Base-by-base conservation (phyloP, 2,329 filamentous ascomycete genomes). In the Arthrobotrys sphaeroides region DNA sequence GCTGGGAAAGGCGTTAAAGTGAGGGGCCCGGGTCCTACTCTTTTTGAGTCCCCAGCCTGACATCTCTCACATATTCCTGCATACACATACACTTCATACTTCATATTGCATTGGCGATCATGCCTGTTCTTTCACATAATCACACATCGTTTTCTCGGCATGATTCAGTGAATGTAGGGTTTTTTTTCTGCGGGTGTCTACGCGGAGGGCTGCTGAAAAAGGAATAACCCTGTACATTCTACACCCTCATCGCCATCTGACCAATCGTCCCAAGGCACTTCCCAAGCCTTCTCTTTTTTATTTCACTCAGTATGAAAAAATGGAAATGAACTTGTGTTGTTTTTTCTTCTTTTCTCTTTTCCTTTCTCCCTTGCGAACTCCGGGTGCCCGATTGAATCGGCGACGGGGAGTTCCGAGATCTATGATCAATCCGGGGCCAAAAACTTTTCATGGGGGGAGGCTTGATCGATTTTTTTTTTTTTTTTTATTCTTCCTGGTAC, bases 401-500 rank as follows among this genome's bases (percentile, higher is more conserved):
- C 53, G 61, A 67, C 70, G 70, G 70, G 62, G 70, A 62, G 53
- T 40, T 67, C 70, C 70, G 62, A 49, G 40, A 40, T 31, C 33
- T 49, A n/a, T 26, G 12, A 28, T 40, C 13, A 16, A 40, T n/a
- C 16, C 36, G 36, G 36, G 31, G 12, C n/a, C 36, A 40, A 40
- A 40, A 16, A 5, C 36, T 40, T 64, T 38, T 47, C 57, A 53
- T 40, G 20, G 57, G 43, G 28, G 60, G 16, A 18, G 28, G 47
- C 69, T 57, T 67, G 61, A 57, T 55, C 38, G 18, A 33, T 62
- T 49, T 24, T 62, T 60, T 43, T 66, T 51, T 67, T 57, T 55
- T 62, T 53, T n/a, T 49, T 24, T 62, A 65, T 43, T 66, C 60
- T 67, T 57, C 62, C 70, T 53, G 55, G 70, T 74, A 62, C 61